Evolutionary conservation across 805 yeast species (phyloP).

Genomic region (Yamadazyma akitaensis): DNA sequence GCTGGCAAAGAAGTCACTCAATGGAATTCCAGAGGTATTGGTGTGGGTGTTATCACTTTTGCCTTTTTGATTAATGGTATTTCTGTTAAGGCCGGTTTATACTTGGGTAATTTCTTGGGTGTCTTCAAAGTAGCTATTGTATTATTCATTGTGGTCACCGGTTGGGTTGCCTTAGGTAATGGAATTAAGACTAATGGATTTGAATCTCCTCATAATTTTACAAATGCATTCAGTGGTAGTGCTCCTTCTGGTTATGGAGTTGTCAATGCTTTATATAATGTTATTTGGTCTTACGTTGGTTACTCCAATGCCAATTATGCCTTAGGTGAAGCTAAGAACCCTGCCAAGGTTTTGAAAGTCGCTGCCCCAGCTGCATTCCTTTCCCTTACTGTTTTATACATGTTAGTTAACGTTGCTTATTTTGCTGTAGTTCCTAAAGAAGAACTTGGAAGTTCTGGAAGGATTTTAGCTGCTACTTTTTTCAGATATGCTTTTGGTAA

Average conservation of each 20-base stretch:
- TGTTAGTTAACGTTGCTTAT: conserved; percentile 75
- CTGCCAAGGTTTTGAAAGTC: conserved; percentile 60
- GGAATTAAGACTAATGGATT: conserved; percentile 50
- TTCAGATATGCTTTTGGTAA: conserved; percentile 70
- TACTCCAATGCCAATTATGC: conserved; percentile 84
- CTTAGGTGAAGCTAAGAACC: conserved; percentile 73
- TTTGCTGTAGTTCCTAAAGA: conserved; percentile 77
- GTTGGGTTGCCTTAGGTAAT: conserved; percentile 82
- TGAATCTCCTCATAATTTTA: conserved; percentile 56
- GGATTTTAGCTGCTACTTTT: conserved; percentile 72
- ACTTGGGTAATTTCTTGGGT: conserved; percentile 62
- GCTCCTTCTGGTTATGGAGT: conserved; percentile 63
- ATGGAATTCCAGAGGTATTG: conserved; percentile 79
- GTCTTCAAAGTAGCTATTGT: conserved; percentile 71
- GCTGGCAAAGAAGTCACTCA: conserved; percentile 63
- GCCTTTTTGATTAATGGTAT: conserved; percentile 62
- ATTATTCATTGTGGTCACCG: conserved; percentile 66
- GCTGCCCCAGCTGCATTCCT: conserved; percentile 77
- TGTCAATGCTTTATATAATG: conserved; percentile 74
- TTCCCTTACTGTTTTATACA: conserved; percentile 59
- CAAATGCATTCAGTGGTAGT: conserved; percentile 53
- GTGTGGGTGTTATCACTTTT: conserved; percentile 69
- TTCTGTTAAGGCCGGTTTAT: conserved; percentile 63
- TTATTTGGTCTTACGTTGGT: conserved; percentile 83
- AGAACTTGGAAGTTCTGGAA: conserved; percentile 56